A percentile compares a stretch with the other conserved stretches of the same genome.
Evolutionary conservation across 805 yeast genomes (phyloP).

Genomic region (Saccharomycopsis sp.): DNA sequence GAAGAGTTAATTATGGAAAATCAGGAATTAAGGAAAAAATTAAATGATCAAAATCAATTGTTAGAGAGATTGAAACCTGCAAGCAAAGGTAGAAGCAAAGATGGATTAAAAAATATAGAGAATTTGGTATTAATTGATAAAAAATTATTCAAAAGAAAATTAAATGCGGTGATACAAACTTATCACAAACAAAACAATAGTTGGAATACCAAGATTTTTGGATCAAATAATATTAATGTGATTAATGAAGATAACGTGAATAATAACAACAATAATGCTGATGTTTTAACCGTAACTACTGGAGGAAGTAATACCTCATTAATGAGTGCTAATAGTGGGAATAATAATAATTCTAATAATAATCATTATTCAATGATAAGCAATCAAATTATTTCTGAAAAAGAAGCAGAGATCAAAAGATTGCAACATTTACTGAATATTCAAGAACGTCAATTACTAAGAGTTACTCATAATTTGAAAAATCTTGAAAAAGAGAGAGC

Average conservation of each 20-base stretch:
- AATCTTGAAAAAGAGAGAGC: neutral
- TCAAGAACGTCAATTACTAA: conserved; percentile 7
- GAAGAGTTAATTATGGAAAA: conserved; percentile 16
- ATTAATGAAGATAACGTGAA: neutral
- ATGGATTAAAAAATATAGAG: neutral
- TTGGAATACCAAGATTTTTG: no score
- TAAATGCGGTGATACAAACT: no score
- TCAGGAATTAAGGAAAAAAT: conserved; percentile 11
- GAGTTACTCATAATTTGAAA: conserved; percentile 1
- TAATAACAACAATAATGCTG: neutral
- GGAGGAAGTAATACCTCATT: no score
- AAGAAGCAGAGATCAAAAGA: conserved; percentile 14
- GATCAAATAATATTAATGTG: neutral
- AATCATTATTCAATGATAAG: conserved; percentile 1
- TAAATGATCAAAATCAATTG: conserved; percentile 7
- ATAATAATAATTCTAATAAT: neutral
- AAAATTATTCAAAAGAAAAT: conserved; percentile 4
- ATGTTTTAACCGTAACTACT: no score
- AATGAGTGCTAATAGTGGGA: neutral
- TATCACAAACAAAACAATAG: no score
- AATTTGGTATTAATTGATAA: conserved; percentile 14
- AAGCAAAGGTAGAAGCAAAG: no score
- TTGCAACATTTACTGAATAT: conserved; percentile 8
- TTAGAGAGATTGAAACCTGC: no score
- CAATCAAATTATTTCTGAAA: conserved; percentile 10